phyloP scores from a whole-genome alignment of 495 filamentous ascomycete genomes.

The Peziza echinospora region DNA sequence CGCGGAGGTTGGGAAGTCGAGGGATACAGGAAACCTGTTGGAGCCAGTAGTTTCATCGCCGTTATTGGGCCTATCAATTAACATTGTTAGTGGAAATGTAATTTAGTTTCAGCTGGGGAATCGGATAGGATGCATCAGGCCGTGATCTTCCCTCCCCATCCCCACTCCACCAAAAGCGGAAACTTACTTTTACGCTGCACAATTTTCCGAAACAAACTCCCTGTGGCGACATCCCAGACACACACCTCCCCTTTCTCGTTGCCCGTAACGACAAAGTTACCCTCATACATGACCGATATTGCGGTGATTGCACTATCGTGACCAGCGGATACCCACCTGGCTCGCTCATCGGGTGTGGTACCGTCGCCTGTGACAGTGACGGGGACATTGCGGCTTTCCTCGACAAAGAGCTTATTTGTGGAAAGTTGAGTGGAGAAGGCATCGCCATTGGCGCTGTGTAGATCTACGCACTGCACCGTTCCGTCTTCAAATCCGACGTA shows the following conservation, averaged over 20 bases:
- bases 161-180: no score
- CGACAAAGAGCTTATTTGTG: slow-evolving; percentile 10
- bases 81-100: no score
- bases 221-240: slow-evolving; percentile 19
- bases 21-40: slow-evolving; percentile 4
- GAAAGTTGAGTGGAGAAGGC: no score
- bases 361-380: slow-evolving; percentile 9
- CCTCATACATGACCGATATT: slow-evolving; percentile 13
- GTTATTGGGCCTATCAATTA: slow-evolving; percentile 13
- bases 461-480: slow-evolving; percentile 56
- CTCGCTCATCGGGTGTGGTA: slow-evolving; percentile 4
- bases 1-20: not conserved
- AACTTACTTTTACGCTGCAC: slow-evolving; percentile 11
- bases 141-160: no score
- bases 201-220: slow-evolving; percentile 12
- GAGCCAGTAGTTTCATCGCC: slow-evolving; percentile 10
- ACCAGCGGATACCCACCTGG: not conserved
- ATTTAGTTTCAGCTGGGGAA: no score
- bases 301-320: slow-evolving; percentile 10
- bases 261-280: slow-evolving; percentile 15
- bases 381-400: slow-evolving; percentile 11
- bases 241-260: slow-evolving; percentile 15
- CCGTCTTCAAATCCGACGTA: slow-evolving; percentile 72
- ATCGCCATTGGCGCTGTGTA: slow-evolving; percentile 21
- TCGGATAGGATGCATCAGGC: no score